phyloP scores from a whole-genome alignment of 768 basidiomycete species.

The Trichaptum fuscoviolaceum region DNA sequence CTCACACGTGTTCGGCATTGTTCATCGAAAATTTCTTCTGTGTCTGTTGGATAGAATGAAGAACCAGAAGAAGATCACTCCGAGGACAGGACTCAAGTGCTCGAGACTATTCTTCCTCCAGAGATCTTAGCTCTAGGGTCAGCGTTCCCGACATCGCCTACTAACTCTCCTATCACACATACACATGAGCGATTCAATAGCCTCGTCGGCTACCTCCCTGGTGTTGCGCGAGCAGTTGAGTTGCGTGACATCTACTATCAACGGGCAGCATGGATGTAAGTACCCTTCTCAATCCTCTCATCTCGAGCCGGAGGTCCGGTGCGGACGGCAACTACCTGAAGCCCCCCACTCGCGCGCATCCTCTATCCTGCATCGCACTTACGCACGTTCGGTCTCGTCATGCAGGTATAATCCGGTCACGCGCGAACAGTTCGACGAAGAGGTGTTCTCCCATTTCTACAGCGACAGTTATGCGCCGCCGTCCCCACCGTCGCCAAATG shows the following conservation, averaged over 20 bases:
- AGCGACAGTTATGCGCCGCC: conserved; percentile 13
- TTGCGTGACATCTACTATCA: conserved; percentile 57
- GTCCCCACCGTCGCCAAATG: conserved; percentile 36
- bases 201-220: conserved; percentile 68
- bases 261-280: conserved; percentile 70
- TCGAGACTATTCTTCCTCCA: conserved; percentile 52
- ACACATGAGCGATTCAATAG: conserved; percentile 43
- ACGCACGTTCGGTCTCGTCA: conserved; percentile 2
- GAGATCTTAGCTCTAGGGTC: conserved; percentile 62
- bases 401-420: conserved; percentile 64
- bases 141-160: conserved; percentile 55
- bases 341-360: neutral
- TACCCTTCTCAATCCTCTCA: neutral
- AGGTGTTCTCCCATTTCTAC: conserved; percentile 58
- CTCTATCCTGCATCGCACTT: neutral
- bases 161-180: conserved; percentile 30
- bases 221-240: conserved; percentile 52
- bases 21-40: conserved; percentile 7
- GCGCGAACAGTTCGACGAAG: conserved; percentile 52
- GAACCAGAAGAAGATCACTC: conserved; percentile 49
- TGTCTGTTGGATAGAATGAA: conserved; percentile 48
- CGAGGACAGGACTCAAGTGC: conserved; percentile 39
- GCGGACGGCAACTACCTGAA: neutral
- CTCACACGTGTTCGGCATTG: conserved; percentile 7
- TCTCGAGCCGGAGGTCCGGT: neutral